These are phyloP conservation scores for Actinomortierella ambigua DNA, from an alignment of 371 early-diverging fungal species.

Conservation along the genomic window DNA sequence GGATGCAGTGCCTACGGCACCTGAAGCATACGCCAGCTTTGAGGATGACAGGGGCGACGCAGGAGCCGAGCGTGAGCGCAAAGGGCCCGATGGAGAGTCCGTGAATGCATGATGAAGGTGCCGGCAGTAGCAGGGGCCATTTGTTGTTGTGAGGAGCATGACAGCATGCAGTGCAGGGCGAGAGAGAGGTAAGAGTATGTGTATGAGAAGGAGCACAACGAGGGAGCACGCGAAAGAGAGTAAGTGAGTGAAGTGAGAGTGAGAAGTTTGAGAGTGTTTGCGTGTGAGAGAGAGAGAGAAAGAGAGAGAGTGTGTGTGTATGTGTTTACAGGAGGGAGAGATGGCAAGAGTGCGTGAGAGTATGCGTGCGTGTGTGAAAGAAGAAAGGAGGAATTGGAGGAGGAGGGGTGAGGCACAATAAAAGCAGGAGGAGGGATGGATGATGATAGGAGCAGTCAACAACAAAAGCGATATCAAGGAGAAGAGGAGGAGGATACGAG, in stretches of 20 bases:
- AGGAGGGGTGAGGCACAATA: background rate
- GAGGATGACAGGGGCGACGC: constrained; percentile 9
- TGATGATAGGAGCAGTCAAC: background rate
- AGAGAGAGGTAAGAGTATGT: no score
- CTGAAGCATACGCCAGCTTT: constrained; percentile 44
- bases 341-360: background rate
- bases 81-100: background rate
- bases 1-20: constrained; percentile 39
- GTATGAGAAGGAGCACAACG: no score
- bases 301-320: background rate
- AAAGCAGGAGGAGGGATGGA: constrained; percentile 6
- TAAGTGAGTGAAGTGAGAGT: constrained; percentile 3
- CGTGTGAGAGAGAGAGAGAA: no score
- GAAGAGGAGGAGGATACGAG: background rate
- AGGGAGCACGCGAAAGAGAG: constrained; percentile 10
- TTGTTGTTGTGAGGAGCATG: constrained; percentile 14
- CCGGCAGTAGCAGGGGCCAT: constrained; percentile 2
- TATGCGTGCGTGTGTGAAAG: background rate
- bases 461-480: background rate
- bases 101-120: background rate
- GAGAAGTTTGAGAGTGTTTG: background rate
- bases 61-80: constrained; percentile 7
- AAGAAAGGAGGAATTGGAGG: background rate
- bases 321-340: background rate
- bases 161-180: constrained; percentile 9